Conservation (phyloP, 2,329 filamentous ascomycete species). For the Knufia petricola region DNA sequence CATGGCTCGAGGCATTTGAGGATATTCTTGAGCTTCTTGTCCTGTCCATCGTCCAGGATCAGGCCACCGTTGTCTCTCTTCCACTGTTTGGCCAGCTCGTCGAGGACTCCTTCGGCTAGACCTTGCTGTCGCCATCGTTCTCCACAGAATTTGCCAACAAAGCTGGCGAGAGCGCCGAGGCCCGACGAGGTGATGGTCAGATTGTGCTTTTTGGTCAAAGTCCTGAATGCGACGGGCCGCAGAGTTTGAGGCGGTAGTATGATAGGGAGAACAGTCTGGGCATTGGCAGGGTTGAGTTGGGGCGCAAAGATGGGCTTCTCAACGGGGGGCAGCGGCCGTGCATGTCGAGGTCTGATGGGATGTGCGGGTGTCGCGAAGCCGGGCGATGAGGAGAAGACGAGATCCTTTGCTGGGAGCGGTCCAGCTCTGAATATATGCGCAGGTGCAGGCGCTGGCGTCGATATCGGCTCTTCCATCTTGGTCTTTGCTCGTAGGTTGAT, state of each 20-base stretch:
- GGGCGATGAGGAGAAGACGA: slow-evolving; percentile 77
- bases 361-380: slow-evolving; percentile 81
- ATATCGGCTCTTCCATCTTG: slow-evolving; percentile 23
- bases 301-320: slow-evolving; percentile 15
- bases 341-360: slow-evolving; percentile 46
- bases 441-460: slow-evolving; percentile 17
- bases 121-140: slow-evolving; percentile 95
- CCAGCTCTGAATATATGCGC: slow-evolving; percentile 15
- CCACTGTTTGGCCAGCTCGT: slow-evolving; percentile 86
- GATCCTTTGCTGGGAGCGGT: slow-evolving; percentile 35
- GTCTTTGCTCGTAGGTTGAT: background rate
- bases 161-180: slow-evolving; percentile 71
- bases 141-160: slow-evolving; percentile 88
- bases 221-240: slow-evolving; percentile 83
- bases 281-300: slow-evolving; percentile 36
- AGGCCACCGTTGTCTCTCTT: slow-evolving; percentile 81
- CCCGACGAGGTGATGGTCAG: slow-evolving; percentile 83
- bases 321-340: slow-evolving; percentile 28
- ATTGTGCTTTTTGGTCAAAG: slow-evolving; percentile 95
- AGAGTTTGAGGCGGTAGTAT: slow-evolving; percentile 78
- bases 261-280: slow-evolving; percentile 68
- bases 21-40: slow-evolving; percentile 65
- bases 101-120: slow-evolving; percentile 79
- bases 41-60: slow-evolving; percentile 74
- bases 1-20: slow-evolving; percentile 74